These are phyloP conservation scores for Musa balbisiana DNA, from an alignment of 202 grass and related monocot genomes.

Conservation along the genomic window DNA sequence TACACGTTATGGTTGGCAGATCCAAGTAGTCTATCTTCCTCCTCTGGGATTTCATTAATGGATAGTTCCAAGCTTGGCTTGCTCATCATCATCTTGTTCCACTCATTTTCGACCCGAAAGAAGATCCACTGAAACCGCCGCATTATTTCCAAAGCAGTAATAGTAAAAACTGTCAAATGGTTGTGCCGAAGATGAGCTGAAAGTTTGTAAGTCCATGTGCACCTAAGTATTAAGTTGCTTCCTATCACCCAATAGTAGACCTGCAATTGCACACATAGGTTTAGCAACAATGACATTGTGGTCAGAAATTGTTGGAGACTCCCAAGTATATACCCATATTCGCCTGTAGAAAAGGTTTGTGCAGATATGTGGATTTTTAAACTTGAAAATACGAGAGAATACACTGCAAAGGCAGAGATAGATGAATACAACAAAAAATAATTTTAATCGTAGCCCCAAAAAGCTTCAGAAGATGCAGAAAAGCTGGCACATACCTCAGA, in stretches of 20 bases:
- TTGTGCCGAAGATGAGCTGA: slow-evolving; percentile 93
- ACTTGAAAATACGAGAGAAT: slow-evolving; percentile 82
- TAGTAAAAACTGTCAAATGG: slow-evolving; percentile 74
- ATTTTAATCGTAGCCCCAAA: not conserved
- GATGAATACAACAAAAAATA: slow-evolving; percentile 17
- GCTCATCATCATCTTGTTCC: slow-evolving; percentile 89
- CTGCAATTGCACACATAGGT: slow-evolving; percentile 31
- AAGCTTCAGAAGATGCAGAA: slow-evolving; percentile 10
- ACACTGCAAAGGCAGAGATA: slow-evolving; percentile 41
- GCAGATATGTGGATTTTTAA: slow-evolving; percentile 62
- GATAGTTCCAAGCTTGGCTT: slow-evolving; percentile 71
- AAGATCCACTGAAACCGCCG: slow-evolving; percentile 94
- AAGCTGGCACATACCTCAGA: slow-evolving; percentile 44
- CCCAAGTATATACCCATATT: slow-evolving; percentile 48
- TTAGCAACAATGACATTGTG: not conserved
- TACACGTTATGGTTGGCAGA: too few relatives aligned
- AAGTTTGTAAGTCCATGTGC: slow-evolving; percentile 97
- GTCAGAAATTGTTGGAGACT: not conserved
- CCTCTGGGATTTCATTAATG: slow-evolving; percentile 34
- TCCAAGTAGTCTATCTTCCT: slow-evolving; percentile 65
- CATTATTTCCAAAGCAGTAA: slow-evolving; percentile 69
- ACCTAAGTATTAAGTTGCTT: slow-evolving; percentile 83
- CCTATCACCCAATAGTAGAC: slow-evolving; percentile 80
- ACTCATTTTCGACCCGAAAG: slow-evolving; percentile 94
- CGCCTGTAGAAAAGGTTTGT: slow-evolving; percentile 55